These are phyloP conservation scores for Phialocephala subalpina DNA, from an alignment of 2,329 filamentous ascomycete genomes.

Conservation along the genomic window DNA sequence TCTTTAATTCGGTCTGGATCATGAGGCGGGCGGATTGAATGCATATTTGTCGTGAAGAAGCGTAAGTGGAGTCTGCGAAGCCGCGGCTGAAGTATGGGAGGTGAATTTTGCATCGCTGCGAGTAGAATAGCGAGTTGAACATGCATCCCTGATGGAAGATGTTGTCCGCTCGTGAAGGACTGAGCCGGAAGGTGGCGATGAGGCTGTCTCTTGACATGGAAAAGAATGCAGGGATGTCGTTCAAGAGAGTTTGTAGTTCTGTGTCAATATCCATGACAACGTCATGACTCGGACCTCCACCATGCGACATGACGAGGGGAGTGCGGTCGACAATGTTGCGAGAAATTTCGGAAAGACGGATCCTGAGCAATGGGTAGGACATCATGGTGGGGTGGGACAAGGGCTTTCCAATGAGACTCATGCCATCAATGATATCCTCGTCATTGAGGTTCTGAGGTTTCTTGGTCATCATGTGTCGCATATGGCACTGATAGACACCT, in stretches of 20 bases:
- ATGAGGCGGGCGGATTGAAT: slow-evolving; percentile 44
- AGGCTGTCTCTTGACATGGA: slow-evolving; percentile 23
- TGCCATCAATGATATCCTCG: background rate
- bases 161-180: slow-evolving; percentile 27
- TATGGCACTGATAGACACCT: slow-evolving; percentile 46
- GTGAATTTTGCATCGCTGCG: slow-evolving; percentile 48
- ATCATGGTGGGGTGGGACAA: slow-evolving; percentile 34
- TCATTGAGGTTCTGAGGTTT: background rate
- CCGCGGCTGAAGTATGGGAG: slow-evolving; percentile 44
- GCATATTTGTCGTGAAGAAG: slow-evolving; percentile 45
- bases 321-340: slow-evolving; percentile 46
- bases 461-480: slow-evolving; percentile 44
- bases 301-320: slow-evolving; percentile 34
- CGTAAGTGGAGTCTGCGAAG: slow-evolving; percentile 39
- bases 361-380: slow-evolving; percentile 47
- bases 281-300: slow-evolving; percentile 35
- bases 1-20: slow-evolving; percentile 40
- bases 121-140: slow-evolving; percentile 44
- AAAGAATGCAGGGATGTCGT: slow-evolving; percentile 46
- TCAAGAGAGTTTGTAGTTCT: slow-evolving; percentile 42
- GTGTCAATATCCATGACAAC: slow-evolving; percentile 44
- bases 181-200: slow-evolving; percentile 30
- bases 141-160: slow-evolving; percentile 46
- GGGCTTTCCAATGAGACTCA: background rate
- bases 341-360: slow-evolving; percentile 47